Evolutionary conservation across 2,329 filamentous ascomycete species (phyloP), one percentile per base, ranked within the genome.

Genomic region (Colletotrichum sp.): DNA sequence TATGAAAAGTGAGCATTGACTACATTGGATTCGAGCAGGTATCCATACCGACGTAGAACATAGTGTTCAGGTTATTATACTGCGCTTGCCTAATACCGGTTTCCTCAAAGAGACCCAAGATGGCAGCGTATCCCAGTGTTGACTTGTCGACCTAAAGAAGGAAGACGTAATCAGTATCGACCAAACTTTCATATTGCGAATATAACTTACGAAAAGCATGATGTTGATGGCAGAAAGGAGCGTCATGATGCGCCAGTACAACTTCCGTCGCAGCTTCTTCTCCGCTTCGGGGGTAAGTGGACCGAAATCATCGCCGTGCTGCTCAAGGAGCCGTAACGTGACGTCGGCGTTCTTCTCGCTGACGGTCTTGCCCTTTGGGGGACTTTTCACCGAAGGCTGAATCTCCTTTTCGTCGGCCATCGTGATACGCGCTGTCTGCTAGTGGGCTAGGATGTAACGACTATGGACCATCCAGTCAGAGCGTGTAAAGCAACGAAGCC

Each of bases 31-130:
- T 68, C 28, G 21, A 28, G 24, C 28, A 26, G 6, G 8, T n/a
- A 24, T 28, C 69, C 80, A 21, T 78, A 85, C 85, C 85, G 55
- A 85, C 84, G 49, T 86, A 87, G 75, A 86, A 87, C 34, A 87
- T 81, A 4, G 85, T 86, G 75, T 83, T 84, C 3, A 86, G 76
- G 59, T 86, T 86, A 65, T 86, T 86, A 69, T 86, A 87, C 68
- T 87, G 78, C 1, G 81, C 79, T 18, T 84, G 81, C 6, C 71
- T 78, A 28, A 87, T 85, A 4, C 83, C 82, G 0, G 84, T 87
- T 64, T 87, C 85, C 44, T 86, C 83, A 21, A 87, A 86, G 0
- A 87, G 73, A 0, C 85, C 86, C 7, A 87, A 80, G 26, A 87
- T 83, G 1, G 86, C 83, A 7, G 85, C 81, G 60, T 86, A 87